These are phyloP conservation scores for Anthracocystis panici-leucophaei DNA, from an alignment of 1,284 basidiomycete genomes.

Conservation along the genomic window DNA sequence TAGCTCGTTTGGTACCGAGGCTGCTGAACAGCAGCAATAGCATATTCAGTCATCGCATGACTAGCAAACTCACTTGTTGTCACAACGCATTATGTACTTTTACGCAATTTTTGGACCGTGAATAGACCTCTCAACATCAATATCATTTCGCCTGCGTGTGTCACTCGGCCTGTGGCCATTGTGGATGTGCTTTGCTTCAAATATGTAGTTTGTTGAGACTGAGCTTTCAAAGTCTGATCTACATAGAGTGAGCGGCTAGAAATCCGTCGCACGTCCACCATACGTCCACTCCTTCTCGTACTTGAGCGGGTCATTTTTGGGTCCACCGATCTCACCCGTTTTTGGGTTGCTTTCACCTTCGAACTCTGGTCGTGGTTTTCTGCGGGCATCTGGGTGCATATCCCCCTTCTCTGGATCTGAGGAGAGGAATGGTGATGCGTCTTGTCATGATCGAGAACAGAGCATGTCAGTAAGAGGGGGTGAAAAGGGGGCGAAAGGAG, in stretches of 20 bases:
- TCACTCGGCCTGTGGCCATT: not conserved
- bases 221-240: not conserved
- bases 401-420: slow-evolving; percentile 50
- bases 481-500: not conserved
- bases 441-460: not conserved
- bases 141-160: not conserved
- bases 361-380: slow-evolving; percentile 71
- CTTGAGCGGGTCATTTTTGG: slow-evolving; percentile 74
- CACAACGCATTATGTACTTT: slow-evolving; percentile 35
- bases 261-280: slow-evolving; percentile 67
- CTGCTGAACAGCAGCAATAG: not conserved
- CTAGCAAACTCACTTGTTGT: not conserved
- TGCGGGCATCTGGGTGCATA: slow-evolving; percentile 70
- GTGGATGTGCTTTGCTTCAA: not conserved
- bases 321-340: slow-evolving; percentile 74
- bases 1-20: slow-evolving; percentile 18
- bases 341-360: slow-evolving; percentile 74
- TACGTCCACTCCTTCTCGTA: slow-evolving; percentile 69
- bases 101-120: slow-evolving; percentile 14
- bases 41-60: not conserved
- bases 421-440: slow-evolving; percentile 45
- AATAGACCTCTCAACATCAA: not conserved
- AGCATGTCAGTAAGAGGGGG: not conserved
- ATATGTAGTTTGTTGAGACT: not conserved
- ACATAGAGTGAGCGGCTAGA: slow-evolving; percentile 23